phyloP scores from a whole-genome alignment of 768 basidiomycete species.

The Leccinum subgranulosum region DNA sequence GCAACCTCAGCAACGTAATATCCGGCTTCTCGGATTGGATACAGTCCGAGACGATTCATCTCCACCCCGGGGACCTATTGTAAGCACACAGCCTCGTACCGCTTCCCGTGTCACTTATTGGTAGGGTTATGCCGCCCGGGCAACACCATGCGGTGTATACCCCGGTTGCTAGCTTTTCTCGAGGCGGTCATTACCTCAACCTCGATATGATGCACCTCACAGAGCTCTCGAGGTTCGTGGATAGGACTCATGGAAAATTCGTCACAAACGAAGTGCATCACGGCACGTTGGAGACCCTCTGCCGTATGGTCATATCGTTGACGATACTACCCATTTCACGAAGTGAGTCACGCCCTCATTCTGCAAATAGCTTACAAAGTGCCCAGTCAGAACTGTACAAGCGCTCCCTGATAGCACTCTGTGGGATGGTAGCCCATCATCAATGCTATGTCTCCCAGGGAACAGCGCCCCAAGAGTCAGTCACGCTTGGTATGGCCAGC shows the following conservation, averaged over 20 bases:
- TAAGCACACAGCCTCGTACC: background rate
- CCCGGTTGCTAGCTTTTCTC: conserved; percentile 1
- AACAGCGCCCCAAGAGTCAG: background rate
- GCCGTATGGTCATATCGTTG: background rate
- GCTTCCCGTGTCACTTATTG: background rate
- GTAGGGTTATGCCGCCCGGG: conserved; percentile 4
- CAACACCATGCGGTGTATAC: conserved; percentile 7
- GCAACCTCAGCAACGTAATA: background rate
- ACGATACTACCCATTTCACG: background rate
- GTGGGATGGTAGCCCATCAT: background rate
- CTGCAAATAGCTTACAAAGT: background rate
- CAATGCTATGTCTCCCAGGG: background rate
- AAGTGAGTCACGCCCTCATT: background rate
- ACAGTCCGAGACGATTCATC: background rate
- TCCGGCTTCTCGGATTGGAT: background rate
- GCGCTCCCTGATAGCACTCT: background rate
- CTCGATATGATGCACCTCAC: conserved; percentile 3
- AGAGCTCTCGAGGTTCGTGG: background rate
- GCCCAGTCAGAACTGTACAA: background rate
- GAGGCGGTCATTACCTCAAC: conserved; percentile 8
- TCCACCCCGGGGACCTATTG: background rate
- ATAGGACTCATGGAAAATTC: background rate
- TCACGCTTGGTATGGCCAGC: background rate
- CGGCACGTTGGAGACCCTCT: background rate
- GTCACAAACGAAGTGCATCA: background rate